Evolutionary conservation across 2,329 filamentous ascomycete species (phyloP).

Genomic region (Colletotrichum simmondsii): DNA sequence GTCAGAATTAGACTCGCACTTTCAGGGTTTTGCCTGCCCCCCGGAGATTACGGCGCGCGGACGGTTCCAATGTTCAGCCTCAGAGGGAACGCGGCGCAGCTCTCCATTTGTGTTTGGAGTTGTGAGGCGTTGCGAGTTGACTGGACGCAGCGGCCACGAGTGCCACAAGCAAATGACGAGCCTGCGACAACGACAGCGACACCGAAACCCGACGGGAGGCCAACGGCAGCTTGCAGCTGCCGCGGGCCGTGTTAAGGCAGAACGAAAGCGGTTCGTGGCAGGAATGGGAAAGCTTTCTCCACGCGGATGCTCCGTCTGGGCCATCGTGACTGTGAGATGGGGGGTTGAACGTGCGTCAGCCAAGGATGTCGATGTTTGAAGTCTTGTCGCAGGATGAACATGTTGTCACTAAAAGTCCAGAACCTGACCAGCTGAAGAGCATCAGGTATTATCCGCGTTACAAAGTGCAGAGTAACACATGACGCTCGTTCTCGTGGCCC

Average conservation of each 20-base stretch:
- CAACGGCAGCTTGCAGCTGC: neutral
- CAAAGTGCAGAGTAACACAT: conserved; percentile 10
- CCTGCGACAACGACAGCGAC: neutral
- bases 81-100: neutral
- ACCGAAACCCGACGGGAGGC: neutral
- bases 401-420: neutral
- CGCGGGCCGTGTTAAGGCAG: neutral
- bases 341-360: conserved; percentile 23
- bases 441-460: conserved; percentile 12
- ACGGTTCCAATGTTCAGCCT: neutral
- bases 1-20: neutral
- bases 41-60: neutral
- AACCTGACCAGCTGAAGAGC: conserved; percentile 3
- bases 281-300: conserved; percentile 2
- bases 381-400: conserved; percentile 32
- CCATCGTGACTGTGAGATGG: neutral
- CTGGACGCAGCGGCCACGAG: conserved; percentile 16
- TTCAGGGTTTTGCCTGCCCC: neutral
- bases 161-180: conserved; percentile 20
- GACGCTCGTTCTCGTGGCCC: neutral
- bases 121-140: conserved; percentile 12
- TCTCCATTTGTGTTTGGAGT: neutral
- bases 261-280: conserved; percentile 2
- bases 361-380: conserved; percentile 31
- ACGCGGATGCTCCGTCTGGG: conserved; percentile 1